phyloP scores from a whole-genome alignment of 2,329 filamentous ascomycete species.

The Colletotrichum musicola region DNA sequence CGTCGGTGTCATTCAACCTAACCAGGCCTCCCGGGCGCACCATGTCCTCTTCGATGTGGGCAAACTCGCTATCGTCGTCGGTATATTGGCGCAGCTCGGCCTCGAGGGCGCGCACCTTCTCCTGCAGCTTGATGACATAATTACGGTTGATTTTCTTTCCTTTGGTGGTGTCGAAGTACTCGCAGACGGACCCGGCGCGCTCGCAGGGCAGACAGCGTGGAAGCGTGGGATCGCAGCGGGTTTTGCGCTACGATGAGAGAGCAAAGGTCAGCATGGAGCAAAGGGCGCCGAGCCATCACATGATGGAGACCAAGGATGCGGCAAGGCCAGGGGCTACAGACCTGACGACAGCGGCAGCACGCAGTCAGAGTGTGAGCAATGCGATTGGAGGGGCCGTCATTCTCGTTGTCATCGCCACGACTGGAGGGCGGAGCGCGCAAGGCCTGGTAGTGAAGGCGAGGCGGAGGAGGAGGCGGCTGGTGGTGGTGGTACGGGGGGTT shows the following conservation, averaged over 20 bases:
- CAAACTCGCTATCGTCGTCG: slow-evolving; percentile 78
- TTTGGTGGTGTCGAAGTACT: slow-evolving; percentile 93
- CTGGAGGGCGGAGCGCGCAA: slow-evolving; percentile 46
- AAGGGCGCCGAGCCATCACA: slow-evolving; percentile 17
- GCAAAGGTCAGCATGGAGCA: slow-evolving; percentile 33
- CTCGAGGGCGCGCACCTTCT: slow-evolving; percentile 85
- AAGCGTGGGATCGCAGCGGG: slow-evolving; percentile 91
- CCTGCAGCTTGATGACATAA: slow-evolving; percentile 93
- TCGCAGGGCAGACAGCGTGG: slow-evolving; percentile 94
- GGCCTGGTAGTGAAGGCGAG: slow-evolving; percentile 45
- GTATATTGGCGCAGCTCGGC: slow-evolving; percentile 84
- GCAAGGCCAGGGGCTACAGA: slow-evolving; percentile 54
- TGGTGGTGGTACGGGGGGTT: slow-evolving; percentile 43
- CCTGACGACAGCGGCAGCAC: slow-evolving; percentile 84
- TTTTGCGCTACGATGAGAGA: slow-evolving; percentile 79
- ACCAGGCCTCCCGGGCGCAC: slow-evolving; percentile 89
- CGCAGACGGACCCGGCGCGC: slow-evolving; percentile 89
- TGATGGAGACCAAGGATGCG: slow-evolving; percentile 3
- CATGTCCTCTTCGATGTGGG: slow-evolving; percentile 83
- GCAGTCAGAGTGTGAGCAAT: slow-evolving; percentile 85
- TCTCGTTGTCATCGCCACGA: slow-evolving; percentile 60
- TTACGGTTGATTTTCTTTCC: slow-evolving; percentile 87
- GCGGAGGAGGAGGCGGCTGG: slow-evolving; percentile 39
- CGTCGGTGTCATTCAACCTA: slow-evolving; percentile 85
- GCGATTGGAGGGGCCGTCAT: slow-evolving; percentile 66